Percentiles rank a stretch among this genome's conserved stretches.
phyloP scores from a whole-genome alignment of 2,329 filamentous ascomycete genomes.

The Aschersonia sp. region DNA sequence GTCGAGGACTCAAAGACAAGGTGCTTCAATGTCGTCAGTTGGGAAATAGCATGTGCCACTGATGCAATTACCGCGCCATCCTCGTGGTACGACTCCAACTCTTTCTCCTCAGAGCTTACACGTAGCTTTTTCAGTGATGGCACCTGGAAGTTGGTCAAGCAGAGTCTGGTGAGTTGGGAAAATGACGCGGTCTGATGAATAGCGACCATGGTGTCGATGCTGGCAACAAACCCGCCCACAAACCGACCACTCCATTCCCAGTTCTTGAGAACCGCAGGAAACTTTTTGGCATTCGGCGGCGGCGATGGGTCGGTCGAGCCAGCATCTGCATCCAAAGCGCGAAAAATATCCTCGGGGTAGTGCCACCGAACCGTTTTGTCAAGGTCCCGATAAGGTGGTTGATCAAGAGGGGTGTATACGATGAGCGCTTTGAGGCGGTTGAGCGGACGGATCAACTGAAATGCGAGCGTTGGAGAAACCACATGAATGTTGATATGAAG shows the following conservation, averaged over 20 bases:
- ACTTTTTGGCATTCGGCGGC: conserved; percentile 16
- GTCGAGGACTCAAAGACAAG: conserved; percentile 64
- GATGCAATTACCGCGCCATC: conserved; percentile 26
- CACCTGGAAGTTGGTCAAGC: conserved; percentile 49
- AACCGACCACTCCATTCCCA: conserved; percentile 49
- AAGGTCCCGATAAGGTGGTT: conserved; percentile 48
- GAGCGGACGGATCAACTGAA: conserved; percentile 46
- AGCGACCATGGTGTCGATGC: conserved; percentile 28
- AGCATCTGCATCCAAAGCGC: conserved; percentile 34
- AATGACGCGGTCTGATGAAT: conserved; percentile 46
- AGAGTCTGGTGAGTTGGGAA: conserved; percentile 35
- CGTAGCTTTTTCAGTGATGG: conserved; percentile 28
- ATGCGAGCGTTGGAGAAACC: conserved; percentile 23
- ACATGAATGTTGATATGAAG: conserved; percentile 60
- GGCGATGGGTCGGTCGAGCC: conserved; percentile 23
- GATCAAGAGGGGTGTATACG: conserved; percentile 55
- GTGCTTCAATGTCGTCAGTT: conserved; percentile 47
- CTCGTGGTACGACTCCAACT: conserved; percentile 18
- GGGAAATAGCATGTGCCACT: conserved; percentile 17
- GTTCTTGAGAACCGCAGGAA: conserved; percentile 26
- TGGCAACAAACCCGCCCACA: conserved; percentile 32
- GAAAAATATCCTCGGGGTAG: conserved; percentile 52
- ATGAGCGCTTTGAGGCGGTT: conserved; percentile 56
- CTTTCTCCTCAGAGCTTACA: conserved; percentile 17
- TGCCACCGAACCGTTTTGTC: conserved; percentile 48